Evolutionary conservation across 2,329 filamentous ascomycete genomes (phyloP).

Genomic region (Pseudogymnoascus pannorum): DNA sequence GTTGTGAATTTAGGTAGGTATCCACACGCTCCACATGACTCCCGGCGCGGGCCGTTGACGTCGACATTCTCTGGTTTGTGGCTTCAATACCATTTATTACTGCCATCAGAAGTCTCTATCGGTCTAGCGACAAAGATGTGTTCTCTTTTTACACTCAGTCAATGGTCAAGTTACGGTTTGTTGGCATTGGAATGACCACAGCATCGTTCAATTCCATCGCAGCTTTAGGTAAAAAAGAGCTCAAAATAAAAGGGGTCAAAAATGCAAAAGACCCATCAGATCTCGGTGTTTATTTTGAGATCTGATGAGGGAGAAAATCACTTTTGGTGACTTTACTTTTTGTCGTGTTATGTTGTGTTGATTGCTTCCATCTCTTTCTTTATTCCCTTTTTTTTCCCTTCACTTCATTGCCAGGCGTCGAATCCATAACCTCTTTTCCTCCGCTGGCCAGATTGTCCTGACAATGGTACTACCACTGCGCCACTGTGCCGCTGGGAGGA

Average conservation of each 20-base stretch:
- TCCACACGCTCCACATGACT: background rate
- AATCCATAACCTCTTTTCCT: background rate
- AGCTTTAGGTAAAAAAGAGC: too few relatives aligned
- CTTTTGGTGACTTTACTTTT: background rate
- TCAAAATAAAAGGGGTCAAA: too few relatives aligned
- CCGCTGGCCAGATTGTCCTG: constrained; percentile 5
- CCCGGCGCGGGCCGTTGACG: background rate
- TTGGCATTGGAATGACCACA: too few relatives aligned
- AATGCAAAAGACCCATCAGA: constrained; percentile 6
- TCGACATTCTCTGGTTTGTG: background rate
- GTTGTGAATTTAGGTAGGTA: background rate
- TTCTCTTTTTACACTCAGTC: background rate
- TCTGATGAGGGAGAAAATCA: constrained; percentile 4
- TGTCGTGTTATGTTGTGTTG: background rate
- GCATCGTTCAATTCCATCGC: too few relatives aligned
- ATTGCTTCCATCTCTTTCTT: background rate
- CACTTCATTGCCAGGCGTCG: background rate
- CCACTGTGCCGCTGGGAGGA: background rate
- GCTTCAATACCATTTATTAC: background rate
- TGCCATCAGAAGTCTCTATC: too few relatives aligned
- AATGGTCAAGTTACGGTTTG: background rate
- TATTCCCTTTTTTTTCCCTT: background rate
- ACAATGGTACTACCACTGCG: constrained; percentile 7
- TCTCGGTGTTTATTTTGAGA: background rate
- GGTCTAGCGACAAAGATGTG: too few relatives aligned